Conservation (phyloP, 306 rosid species). For the Rosa chinensis region DNA sequence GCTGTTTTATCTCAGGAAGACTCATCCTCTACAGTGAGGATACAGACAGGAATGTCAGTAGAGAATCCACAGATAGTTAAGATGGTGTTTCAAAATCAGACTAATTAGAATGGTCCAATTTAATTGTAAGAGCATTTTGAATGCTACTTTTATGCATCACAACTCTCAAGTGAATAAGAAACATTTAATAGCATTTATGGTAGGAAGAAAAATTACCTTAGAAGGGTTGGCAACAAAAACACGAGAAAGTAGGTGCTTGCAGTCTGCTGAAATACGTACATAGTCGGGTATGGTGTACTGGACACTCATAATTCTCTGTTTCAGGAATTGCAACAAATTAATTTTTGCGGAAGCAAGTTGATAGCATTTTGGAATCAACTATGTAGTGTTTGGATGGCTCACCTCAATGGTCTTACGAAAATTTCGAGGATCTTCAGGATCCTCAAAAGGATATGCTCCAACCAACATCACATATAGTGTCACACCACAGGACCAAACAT, state of each 20-base stretch:
- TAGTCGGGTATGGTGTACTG: slow-evolving; percentile 84
- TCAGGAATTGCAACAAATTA: slow-evolving; percentile 24
- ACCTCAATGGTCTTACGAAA: slow-evolving; percentile 68
- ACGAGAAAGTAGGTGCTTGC: slow-evolving; percentile 65
- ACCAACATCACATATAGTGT: slow-evolving; percentile 85
- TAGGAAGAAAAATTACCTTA: slow-evolving; percentile 39
- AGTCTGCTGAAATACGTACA: slow-evolving; percentile 66
- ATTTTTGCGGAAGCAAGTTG: neutral
- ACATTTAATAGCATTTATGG: neutral
- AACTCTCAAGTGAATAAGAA: slow-evolving; percentile 4
- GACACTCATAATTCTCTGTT: slow-evolving; percentile 77
- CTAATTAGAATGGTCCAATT: neutral
- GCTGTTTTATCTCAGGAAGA: slow-evolving; percentile 72
- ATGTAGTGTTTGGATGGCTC: slow-evolving; percentile 27
- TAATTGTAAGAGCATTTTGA: neutral
- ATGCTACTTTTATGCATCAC: neutral
- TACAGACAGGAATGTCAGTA: slow-evolving; percentile 1
- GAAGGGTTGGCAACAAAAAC: slow-evolving; percentile 83
- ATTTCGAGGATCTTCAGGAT: slow-evolving; percentile 80
- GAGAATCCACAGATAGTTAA: neutral
- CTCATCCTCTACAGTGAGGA: slow-evolving; percentile 57
- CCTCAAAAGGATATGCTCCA: slow-evolving; percentile 96
- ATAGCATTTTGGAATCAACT: neutral
- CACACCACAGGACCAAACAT: slow-evolving; percentile 99
- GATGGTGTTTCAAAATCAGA: neutral